These are phyloP conservation scores for Drechslerella stenobrocha DNA, from an alignment of 2,329 filamentous ascomycete species.

Conservation along the genomic window DNA sequence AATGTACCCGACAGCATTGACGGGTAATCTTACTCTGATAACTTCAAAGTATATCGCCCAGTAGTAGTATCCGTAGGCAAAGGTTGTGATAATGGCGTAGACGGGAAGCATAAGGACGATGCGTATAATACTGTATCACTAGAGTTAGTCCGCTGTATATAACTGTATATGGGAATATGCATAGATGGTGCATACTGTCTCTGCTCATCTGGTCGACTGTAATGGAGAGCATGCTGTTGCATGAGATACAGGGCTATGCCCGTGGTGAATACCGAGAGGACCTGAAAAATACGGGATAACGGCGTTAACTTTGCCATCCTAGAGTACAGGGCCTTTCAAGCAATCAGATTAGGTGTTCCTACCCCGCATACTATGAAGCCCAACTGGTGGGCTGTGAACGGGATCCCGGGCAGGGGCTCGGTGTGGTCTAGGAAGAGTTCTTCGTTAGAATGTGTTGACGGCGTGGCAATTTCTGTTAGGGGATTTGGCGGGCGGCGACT, in stretches of 20 bases:
- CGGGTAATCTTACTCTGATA: conserved; percentile 63
- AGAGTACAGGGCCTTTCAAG: no score
- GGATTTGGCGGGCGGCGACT: conserved; percentile 4
- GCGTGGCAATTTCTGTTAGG: conserved; percentile 23
- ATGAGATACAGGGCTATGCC: conserved; percentile 63
- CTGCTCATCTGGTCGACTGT: conserved; percentile 66
- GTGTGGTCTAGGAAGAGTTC: conserved; percentile 15
- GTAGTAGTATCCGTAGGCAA: conserved; percentile 73
- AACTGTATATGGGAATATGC: conserved; percentile 56
- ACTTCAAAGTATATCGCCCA: conserved; percentile 80
- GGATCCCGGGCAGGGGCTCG: conserved; percentile 12
- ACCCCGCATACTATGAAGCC: conserved; percentile 42
- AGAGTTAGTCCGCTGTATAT: not conserved
- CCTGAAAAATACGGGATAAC: conserved; percentile 51
- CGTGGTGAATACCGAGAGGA: conserved; percentile 61
- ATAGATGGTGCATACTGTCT: conserved; percentile 59
- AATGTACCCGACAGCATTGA: no score
- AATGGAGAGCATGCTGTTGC: conserved; percentile 64
- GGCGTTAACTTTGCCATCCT: no score
- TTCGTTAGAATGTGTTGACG: conserved; percentile 19
- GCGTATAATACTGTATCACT: conserved; percentile 69
- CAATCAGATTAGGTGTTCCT: conserved; percentile 6
- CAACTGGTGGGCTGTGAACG: conserved; percentile 24
- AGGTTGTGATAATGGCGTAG: conserved; percentile 73
- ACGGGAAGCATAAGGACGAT: conserved; percentile 87